Base-by-base conservation (phyloP, 805 yeast genomes). In the Lipomyces mesembrius region DNA sequence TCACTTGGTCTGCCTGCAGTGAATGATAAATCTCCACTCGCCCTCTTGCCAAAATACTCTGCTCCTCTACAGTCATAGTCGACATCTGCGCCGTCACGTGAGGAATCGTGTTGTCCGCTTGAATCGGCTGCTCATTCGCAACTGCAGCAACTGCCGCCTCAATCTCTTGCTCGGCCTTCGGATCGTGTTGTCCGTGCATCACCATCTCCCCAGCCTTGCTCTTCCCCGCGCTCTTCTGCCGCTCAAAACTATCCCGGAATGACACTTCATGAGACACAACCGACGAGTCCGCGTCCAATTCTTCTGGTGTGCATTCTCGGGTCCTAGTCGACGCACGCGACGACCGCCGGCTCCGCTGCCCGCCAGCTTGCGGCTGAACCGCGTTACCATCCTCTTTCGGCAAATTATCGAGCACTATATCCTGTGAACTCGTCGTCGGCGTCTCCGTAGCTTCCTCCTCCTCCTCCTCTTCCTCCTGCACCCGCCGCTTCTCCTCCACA, bases 1-100 rank as follows among this genome's bases (percentile, higher is more conserved):
- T 67, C 11, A 68, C 63, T 46, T 68, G 71, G 35, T 65, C 71
- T 11, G 64, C 64, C 55, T 68, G 71, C n/a, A 68, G 59, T 9
- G 71, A 55, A 34, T 68, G 71, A 34, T 62, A 55, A 3, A 68
- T 51, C 55, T 65, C 70, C 25, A 65, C 63, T 29, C 71, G 66
- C 12, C 70, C 70, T 27, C 68, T 63, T 43, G 65, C 64, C 22
- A 65, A 12, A 14, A 67, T 63, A 25, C 66, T 59, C 29, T 67
- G 55, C 29, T 61, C 69, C 2, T 67, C 70, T 20, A 37, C 39
- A 1, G 61, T 62, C 17, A 62, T 22, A 12, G 17, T 17, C 32
- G 56, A 3, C 35, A 43, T 37, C 27, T 34, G 20, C 7, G 11
- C 22, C 34, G 34, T 12, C 14, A 52, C 55, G 9, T 52, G 55